A percentile compares a stretch with the other conserved stretches of the same genome.
These are phyloP conservation scores for Calonectria ilicicola DNA, from an alignment of 2,329 filamentous ascomycete genomes.

Conservation along the genomic window DNA sequence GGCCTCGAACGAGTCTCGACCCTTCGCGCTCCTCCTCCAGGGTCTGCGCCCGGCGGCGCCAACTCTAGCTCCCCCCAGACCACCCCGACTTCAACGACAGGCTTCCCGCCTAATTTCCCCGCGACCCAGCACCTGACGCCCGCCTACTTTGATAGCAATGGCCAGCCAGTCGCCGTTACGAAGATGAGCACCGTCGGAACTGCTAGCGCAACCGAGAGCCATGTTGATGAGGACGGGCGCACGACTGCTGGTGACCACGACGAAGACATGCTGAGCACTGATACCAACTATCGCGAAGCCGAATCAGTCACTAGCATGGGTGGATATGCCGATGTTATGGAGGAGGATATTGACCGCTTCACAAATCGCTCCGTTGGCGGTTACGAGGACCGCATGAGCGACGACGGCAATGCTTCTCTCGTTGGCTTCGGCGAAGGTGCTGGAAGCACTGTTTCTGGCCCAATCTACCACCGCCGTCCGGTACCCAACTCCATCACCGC, in stretches of 20 bases:
- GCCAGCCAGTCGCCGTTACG: slow-evolving; percentile 75
- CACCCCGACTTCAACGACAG: slow-evolving; percentile 61
- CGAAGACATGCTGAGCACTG: slow-evolving; percentile 80
- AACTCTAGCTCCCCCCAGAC: slow-evolving; percentile 62
- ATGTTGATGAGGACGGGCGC: slow-evolving; percentile 66
- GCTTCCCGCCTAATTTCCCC: slow-evolving; percentile 56
- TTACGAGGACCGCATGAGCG: slow-evolving; percentile 81
- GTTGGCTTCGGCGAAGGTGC: slow-evolving; percentile 96
- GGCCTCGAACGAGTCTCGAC: slow-evolving; percentile 90
- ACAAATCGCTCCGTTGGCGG: slow-evolving; percentile 61
- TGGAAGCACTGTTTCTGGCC: slow-evolving; percentile 84
- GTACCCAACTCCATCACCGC: slow-evolving; percentile 55
- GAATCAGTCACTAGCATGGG: slow-evolving; percentile 69
- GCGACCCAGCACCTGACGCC: slow-evolving; percentile 61
- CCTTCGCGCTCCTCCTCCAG: slow-evolving; percentile 66
- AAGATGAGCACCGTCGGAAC: slow-evolving; percentile 93
- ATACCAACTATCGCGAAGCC: slow-evolving; percentile 69
- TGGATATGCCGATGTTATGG: slow-evolving; percentile 60
- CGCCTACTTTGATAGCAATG: slow-evolving; percentile 85
- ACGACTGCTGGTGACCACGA: slow-evolving; percentile 67
- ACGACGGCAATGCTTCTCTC: slow-evolving; percentile 84
- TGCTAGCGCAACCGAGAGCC: slow-evolving; percentile 86
- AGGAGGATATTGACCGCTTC: slow-evolving; percentile 63
- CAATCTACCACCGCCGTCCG: slow-evolving; percentile 71
- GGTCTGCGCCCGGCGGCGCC: slow-evolving; percentile 44